Evolutionary conservation across 2,329 filamentous ascomycete genomes (phyloP).

Genomic region (Cordyceps cateniannulata): DNA sequence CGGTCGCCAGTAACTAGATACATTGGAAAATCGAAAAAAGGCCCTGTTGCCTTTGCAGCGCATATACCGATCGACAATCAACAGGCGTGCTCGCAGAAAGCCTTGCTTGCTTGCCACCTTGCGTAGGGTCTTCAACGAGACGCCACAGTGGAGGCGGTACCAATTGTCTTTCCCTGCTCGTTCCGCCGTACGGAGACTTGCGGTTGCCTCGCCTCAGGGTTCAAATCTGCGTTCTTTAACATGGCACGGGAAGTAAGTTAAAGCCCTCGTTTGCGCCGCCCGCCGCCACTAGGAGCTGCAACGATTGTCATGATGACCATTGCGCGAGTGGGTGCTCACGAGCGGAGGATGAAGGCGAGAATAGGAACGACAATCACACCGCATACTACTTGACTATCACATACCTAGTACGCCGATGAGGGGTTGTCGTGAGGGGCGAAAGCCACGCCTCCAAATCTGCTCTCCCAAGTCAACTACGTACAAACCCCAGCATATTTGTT

Average conservation of each 20-base stretch:
- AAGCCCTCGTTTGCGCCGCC: not conserved
- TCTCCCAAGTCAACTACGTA: too few relatives aligned
- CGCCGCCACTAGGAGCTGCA: not conserved
- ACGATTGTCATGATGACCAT: not conserved
- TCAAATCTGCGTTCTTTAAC: not conserved
- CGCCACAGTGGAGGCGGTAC: not conserved
- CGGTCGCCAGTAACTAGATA: not conserved
- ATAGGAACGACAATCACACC: not conserved
- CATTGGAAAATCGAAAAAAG: not conserved
- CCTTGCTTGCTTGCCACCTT: not conserved
- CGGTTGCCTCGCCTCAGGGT: not conserved
- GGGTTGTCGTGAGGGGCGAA: not conserved
- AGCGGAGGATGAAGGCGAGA: not conserved
- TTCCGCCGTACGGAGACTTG: not conserved
- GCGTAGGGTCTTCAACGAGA: not conserved
- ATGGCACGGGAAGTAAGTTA: not conserved
- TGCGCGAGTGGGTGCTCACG: not conserved
- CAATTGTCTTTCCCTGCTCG: not conserved
- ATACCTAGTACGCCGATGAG: not conserved
- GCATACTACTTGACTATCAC: too few relatives aligned
- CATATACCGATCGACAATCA: slow-evolving; percentile 3
- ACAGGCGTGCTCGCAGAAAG: not conserved
- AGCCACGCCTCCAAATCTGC: too few relatives aligned
- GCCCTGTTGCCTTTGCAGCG: not conserved
- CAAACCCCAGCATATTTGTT: too few relatives aligned